Base-by-base conservation (phyloP, 441 rosid species). In the Populus trichocarpa region DNA sequence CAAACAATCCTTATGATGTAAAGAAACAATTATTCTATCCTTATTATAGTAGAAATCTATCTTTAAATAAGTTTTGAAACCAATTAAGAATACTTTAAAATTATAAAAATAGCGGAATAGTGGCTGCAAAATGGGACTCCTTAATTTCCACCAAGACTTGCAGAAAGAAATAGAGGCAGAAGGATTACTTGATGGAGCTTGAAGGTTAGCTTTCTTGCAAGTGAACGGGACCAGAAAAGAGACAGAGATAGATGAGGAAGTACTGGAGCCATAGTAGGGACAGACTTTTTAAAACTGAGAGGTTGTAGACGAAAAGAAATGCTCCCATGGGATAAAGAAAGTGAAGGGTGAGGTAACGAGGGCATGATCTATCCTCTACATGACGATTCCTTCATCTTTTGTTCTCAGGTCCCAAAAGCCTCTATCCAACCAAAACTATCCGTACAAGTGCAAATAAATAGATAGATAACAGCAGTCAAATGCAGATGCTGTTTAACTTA, bases 321-420 rank as follows among this genome's bases (percentile, higher is more conserved):
- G 33, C 23, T 33, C 14, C n/a, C 33, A 26, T 1, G 57, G 78
- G 88, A 87, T 78, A 82, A 73, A 78, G 83, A 75, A 76, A 79
- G 85, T 67, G 82, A 85, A 72, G 83, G 71, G 78, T 75, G 80
- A 22, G 77, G 77, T 74, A 59, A 78, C 36, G 18, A 69, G 70
- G 23, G 74, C 38, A 69, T 38, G 73, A 63, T 76, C 57, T 80
- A 53, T 73, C 74, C 65, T 76, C 13, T 46, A 67, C 76, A 74
- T 81, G 75, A 59, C 3, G 22, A 53, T 53, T 53, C 61, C 61
- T 53, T 53, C 22, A 18, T 18, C 61, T 53, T 53, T 53, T 18
- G 61, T 53, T 53, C 61, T 53, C 8, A 6, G 22, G 1, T 53
- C 61, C 9, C 61, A 6, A 0, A 53, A 53, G 69, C 38, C 22